Evolutionary conservation across 148 eudicot species (phyloP), one percentile per base, ranked within the genome.

Genomic region (Talinum fruticosum): DNA sequence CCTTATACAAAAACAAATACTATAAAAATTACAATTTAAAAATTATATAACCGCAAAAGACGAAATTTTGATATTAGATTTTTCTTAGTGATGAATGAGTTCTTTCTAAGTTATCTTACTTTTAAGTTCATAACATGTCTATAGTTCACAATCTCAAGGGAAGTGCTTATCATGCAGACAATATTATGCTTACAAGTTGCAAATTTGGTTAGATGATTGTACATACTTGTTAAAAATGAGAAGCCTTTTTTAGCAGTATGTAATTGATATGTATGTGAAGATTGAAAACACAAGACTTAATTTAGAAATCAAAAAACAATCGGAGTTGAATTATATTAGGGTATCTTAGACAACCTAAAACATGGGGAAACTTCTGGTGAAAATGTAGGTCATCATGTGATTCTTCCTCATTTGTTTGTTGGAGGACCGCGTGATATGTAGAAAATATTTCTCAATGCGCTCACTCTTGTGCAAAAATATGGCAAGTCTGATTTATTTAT

Each of bases 401-500:
- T 68, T 19, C 35, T 68, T 8, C 71, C 71, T 8, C 71, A 44
- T 36, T 68, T 45, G 2, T 68, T 68, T 23, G 35, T 68, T 35
- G 44, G 71, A 5, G 45, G 41, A 4, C 71, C 71, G 4, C 10
- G 35, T 0, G 5, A 23, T 0, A n/a, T 64, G 49, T 8, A 33
- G 0, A 36, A 0, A 34, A 23, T 4, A 18, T 79, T 16, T 35
- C 62, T 0, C 2, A 1, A 37, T 69, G 81, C 0, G 4, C 64
- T 81, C 53, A 3, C 76, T 15, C 15, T 81, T 4, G 77, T 72
- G 0, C 72, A 76, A 29, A 6, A 10, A 2, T 76, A 19, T 33
- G 75, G 76, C 19, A 76, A 81, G 15, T 77, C 72, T 0, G 83
- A 81, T 30, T 0, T 81, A 0, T 76, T 81, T 5, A 1, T 76